These are phyloP conservation scores for Colletotrichum sublineola DNA, from an alignment of 2,329 filamentous ascomycete genomes.

Conservation along the genomic window DNA sequence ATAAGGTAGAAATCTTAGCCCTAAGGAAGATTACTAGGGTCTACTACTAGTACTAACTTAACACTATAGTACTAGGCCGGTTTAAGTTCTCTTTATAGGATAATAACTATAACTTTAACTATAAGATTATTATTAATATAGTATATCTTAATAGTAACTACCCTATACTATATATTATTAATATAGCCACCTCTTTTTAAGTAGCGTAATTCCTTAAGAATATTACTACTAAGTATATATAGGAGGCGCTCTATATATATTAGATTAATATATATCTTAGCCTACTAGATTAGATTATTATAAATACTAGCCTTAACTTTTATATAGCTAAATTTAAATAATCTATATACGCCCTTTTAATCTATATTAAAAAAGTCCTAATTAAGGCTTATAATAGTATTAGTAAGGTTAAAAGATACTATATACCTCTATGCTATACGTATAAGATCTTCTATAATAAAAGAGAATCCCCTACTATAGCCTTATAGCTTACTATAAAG, in stretches of 20 bases:
- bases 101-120: not conserved
- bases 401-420: not conserved
- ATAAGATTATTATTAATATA: not conserved
- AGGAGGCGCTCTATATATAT: not conserved
- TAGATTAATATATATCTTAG: not conserved
- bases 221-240: not conserved
- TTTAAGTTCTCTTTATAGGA: conserved; percentile 43
- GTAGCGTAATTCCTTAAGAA: not conserved
- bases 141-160: not conserved
- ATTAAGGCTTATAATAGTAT: too few relatives aligned
- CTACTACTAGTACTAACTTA: not conserved
- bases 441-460: not conserved
- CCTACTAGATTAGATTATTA: not conserved
- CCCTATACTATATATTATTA: not conserved
- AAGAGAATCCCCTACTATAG: too few relatives aligned
- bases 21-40: not conserved
- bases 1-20: not conserved
- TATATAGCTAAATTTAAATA: too few relatives aligned
- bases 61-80: not conserved
- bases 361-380: too few relatives aligned
- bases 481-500: not conserved
- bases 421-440: not conserved
- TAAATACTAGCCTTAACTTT: too few relatives aligned
- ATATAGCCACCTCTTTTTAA: not conserved
- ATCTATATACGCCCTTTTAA: accelerated